Evolutionary conservation across 164 flowering plant species (phyloP), one percentile per base, ranked within the genome.

Genomic region (Macadamia integrifolia): DNA sequence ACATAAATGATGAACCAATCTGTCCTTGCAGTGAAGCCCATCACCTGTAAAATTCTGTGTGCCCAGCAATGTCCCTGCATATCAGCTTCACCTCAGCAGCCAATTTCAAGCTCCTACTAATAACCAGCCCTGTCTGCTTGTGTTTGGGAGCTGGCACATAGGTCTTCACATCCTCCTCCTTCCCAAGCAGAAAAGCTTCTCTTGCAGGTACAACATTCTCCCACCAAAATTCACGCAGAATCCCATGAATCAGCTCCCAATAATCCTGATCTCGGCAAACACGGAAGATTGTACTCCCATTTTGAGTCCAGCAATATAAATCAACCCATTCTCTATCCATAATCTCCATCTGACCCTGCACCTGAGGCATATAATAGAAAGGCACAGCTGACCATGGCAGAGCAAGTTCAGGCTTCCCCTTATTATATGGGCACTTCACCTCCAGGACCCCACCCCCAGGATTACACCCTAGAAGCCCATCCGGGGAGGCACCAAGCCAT

Each of bases 401-500:
- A 53, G 78, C 98, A 43, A 42, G 71, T 76, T 91, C 94, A 3
- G 99, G 98, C 77, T 85, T 95, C 29, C 98, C 99, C 73, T 91
- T 95, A 70, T 95, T 92, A 69, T 72, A 91, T 5, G 98, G 99
- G 66, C 98, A 95, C 77, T 95, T 95, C 40, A 95, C 99, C 78
- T 95, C 98, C n/a, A 95, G 77, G 65, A 95, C 86, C 23, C 99
- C 98, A 64, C 87, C 91, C 14, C 78, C 88, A 0, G 84, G 87
- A 58, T 67, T 80, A 72, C 85, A 75, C 64, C 83, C 90, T 29
- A 92, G 83, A 18, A 95, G 80, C 49, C 99, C 99, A 74, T 95
- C 98, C 0, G 99, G 99, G 1, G 99, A 95, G 40, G 98, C 99
- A 50, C 99, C 99, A 23, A 92, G 74, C 99, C 99, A 95, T 6